phyloP scores from a whole-genome alignment of 176 grass and related monocot species.

The Rhynchospora breviuscula region DNA sequence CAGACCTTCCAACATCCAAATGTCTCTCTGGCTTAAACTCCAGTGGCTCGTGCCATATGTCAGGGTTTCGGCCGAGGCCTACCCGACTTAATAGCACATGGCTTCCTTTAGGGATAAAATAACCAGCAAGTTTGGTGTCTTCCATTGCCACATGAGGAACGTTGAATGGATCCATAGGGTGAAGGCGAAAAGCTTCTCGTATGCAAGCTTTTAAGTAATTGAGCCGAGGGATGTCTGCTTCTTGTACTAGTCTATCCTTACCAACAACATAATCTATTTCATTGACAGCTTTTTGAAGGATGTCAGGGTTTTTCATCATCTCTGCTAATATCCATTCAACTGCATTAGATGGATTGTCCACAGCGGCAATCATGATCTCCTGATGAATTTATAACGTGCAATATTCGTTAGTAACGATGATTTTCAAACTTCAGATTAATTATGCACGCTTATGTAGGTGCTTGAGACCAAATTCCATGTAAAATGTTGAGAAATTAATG shows the following conservation, averaged over 20 bases:
- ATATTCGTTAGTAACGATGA: background rate
- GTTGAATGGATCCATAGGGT: conserved; percentile 30
- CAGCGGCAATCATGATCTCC: background rate
- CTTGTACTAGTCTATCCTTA: conserved; percentile 14
- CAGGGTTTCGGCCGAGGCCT: too few species aligned
- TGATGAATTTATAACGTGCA: background rate
- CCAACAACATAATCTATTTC: conserved; percentile 4
- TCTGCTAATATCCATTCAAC: conserved; percentile 25
- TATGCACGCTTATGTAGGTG: too few species aligned
- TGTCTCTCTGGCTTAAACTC: background rate
- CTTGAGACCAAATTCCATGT: background rate
- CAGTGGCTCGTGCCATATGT: too few species aligned
- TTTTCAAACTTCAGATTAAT: too few species aligned
- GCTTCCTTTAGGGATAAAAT: background rate
- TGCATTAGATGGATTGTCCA: conserved; percentile 31
- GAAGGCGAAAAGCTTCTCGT: conserved; percentile 29
- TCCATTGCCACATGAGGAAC: conserved; percentile 10
- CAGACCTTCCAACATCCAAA: background rate
- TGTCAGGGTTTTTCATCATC: conserved; percentile 16
- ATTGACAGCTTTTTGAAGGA: conserved; percentile 6
- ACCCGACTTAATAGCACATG: too few species aligned
- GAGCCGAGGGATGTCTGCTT: conserved; percentile 3
- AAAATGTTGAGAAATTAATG: background rate
- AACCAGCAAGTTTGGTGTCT: conserved; percentile 5
- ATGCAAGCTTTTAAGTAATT: conserved; percentile 26